These are phyloP conservation scores for Trichosporon inkin DNA, from an alignment of 1,284 basidiomycete species.

Conservation along the genomic window DNA sequence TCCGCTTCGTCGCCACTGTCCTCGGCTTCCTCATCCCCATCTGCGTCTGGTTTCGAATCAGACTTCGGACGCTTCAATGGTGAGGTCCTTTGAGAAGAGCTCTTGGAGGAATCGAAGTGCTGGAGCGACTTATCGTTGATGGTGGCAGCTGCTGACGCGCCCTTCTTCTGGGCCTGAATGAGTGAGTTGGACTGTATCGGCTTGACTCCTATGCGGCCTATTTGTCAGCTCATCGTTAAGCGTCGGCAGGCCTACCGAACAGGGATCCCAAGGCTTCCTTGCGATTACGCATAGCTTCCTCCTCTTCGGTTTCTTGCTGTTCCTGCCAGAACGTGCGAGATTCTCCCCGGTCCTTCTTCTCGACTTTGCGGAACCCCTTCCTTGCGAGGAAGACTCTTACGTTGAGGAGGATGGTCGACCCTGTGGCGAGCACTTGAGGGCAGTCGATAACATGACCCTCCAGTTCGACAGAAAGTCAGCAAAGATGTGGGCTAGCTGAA, in stretches of 20 bases:
- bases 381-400: constrained; percentile 46
- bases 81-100: not conserved
- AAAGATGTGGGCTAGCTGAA: not conserved
- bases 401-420: constrained; percentile 46
- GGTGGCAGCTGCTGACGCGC: constrained; percentile 29
- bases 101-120: constrained; percentile 27
- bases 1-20: constrained; percentile 59
- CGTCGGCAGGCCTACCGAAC: constrained; percentile 34
- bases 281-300: constrained; percentile 47
- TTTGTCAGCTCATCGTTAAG: constrained; percentile 8
- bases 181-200: constrained; percentile 45
- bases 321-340: constrained; percentile 46
- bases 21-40: constrained; percentile 55
- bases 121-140: constrained; percentile 39
- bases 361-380: constrained; percentile 40
- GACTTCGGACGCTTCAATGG: constrained; percentile 21
- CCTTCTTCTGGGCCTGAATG: constrained; percentile 44
- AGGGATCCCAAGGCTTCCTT: constrained; percentile 46
- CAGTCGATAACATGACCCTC: constrained; percentile 47
- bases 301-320: constrained; percentile 47
- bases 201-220: constrained; percentile 47
- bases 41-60: constrained; percentile 23
- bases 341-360: constrained; percentile 33
- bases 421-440: constrained; percentile 40
- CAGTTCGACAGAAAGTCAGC: constrained; percentile 34